These are phyloP conservation scores for Scheffersomyces stambukii DNA, from an alignment of 1,139 yeast genomes.

Conservation along the genomic window DNA sequence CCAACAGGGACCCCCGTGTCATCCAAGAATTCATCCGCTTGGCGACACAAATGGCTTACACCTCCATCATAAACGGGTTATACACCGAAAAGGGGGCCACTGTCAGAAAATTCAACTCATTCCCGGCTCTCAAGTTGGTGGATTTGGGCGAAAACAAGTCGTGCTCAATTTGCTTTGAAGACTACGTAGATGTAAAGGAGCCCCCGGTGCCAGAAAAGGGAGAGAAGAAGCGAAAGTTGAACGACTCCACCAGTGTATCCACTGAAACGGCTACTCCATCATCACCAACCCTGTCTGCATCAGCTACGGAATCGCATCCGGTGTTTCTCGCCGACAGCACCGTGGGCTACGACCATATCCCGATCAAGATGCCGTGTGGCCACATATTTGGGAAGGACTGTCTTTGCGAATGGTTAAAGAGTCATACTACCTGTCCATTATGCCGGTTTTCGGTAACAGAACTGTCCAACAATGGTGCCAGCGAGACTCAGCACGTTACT, in stretches of 20 bases:
- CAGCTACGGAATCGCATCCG: constrained; percentile 4
- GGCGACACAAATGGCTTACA: constrained; percentile 67
- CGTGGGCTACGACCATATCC: constrained; percentile 49
- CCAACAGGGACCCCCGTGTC: constrained; percentile 49
- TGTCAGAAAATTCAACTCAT: constrained; percentile 45
- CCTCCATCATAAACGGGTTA: constrained; percentile 49
- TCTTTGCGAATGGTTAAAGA: constrained; percentile 68
- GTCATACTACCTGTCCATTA: constrained; percentile 71
- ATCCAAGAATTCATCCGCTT: constrained; percentile 56
- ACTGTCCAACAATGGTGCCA: constrained; percentile 5
- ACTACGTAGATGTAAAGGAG: constrained; percentile 24
- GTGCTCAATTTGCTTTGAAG: constrained; percentile 72
- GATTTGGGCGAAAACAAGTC: constrained; percentile 26
- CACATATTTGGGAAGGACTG: constrained; percentile 77
- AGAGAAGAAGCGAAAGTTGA: constrained; percentile 8
- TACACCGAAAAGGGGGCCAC: constrained; percentile 48
- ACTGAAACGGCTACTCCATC: constrained; percentile 7
- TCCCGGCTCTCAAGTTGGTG: constrained; percentile 28
- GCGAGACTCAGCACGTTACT: constrained; percentile 7
- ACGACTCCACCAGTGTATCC: constrained; percentile 5
- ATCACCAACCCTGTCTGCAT: constrained; percentile 1
- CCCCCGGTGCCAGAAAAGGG: too few relatives aligned
- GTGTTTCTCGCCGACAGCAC: constrained; percentile 22
- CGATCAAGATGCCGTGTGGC: constrained; percentile 75
- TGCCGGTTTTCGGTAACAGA: constrained; percentile 59